Evolutionary conservation across 2,329 filamentous ascomycete genomes (phyloP).

Genomic region (Incumbomyces delicatus): DNA sequence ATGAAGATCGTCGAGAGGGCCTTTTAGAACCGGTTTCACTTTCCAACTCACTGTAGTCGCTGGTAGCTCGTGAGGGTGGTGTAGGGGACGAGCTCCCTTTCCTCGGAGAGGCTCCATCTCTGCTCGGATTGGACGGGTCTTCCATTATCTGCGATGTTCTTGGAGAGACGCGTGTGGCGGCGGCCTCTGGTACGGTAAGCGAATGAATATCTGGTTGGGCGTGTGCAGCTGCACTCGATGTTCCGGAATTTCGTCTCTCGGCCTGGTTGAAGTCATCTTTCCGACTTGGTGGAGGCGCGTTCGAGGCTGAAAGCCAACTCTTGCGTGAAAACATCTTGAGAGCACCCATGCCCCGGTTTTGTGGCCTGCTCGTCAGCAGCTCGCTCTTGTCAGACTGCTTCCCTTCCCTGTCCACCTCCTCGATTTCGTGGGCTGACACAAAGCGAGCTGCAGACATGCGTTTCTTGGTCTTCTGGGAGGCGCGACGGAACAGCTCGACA

Average conservation of each 20-base stretch:
- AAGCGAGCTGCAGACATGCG: constrained; percentile 27
- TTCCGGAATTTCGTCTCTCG: constrained; percentile 11
- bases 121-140: not conserved
- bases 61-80: constrained; percentile 9
- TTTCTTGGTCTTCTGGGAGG: constrained; percentile 21
- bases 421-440: constrained; percentile 25
- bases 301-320: constrained; percentile 40
- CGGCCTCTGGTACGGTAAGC: constrained; percentile 8
- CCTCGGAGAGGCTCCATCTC: not conserved
- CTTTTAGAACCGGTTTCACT: constrained; percentile 24
- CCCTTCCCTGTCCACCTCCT: constrained; percentile 26
- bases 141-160: not conserved
- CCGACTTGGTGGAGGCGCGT: constrained; percentile 36
- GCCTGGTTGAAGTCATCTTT: constrained; percentile 24
- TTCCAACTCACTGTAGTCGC: constrained; percentile 12
- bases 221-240: constrained; percentile 13
- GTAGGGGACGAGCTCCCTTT: constrained; percentile 3
- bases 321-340: constrained; percentile 40
- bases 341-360: constrained; percentile 26
- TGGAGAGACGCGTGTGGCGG: constrained; percentile 1
- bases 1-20: constrained; percentile 30
- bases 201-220: constrained; percentile 3
- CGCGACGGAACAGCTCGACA: constrained; percentile 18
- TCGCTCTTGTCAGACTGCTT: constrained; percentile 15
- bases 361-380: constrained; percentile 14